A percentile compares a stretch with the other conserved stretches of the same genome.
These are phyloP conservation scores for Termitomyces sp. DNA, from an alignment of 768 basidiomycete genomes.

Conservation along the genomic window DNA sequence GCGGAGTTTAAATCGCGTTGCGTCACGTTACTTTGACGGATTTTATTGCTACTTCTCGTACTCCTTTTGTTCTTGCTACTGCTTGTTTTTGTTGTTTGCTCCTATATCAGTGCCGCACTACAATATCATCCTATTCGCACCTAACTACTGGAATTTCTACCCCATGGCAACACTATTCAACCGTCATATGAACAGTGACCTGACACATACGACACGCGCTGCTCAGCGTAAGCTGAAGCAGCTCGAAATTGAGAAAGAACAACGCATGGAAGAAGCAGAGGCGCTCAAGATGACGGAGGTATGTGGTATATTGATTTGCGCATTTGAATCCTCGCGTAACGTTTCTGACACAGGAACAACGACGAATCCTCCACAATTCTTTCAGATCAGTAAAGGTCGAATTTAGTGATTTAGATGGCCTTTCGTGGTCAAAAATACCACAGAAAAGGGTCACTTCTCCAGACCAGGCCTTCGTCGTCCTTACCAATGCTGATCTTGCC, in stretches of 20 bases:
- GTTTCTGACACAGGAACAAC: conserved; percentile 29
- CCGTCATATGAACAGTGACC: conserved; percentile 13
- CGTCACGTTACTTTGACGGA: not conserved
- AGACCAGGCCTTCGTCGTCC: conserved; percentile 22
- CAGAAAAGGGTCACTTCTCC: not conserved
- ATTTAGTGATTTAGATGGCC: conserved; percentile 56
- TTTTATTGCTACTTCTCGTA: no score
- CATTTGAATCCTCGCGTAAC: not conserved
- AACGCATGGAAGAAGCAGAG: conserved; percentile 47
- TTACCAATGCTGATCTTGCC: conserved; percentile 30
- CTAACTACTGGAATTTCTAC: not conserved
- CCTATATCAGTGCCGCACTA: conserved; percentile 3
- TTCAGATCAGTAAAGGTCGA: conserved; percentile 55
- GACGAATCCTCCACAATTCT: conserved; percentile 30
- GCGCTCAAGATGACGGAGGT: conserved; percentile 58
- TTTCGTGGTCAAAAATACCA: conserved; percentile 32
- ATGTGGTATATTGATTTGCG: not conserved
- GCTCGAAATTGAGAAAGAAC: conserved; percentile 45
- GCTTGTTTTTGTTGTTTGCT: not conserved
- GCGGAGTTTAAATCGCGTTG: conserved; percentile 22
- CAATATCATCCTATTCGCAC: not conserved
- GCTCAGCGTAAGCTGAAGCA: conserved; percentile 41
- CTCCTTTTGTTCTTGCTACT: conserved; percentile 5
- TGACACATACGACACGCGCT: conserved; percentile 28
- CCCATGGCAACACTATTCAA: conserved; percentile 4